Conservation (phyloP, 2,329 filamentous ascomycete species). For the Colletotrichum phormii region DNA sequence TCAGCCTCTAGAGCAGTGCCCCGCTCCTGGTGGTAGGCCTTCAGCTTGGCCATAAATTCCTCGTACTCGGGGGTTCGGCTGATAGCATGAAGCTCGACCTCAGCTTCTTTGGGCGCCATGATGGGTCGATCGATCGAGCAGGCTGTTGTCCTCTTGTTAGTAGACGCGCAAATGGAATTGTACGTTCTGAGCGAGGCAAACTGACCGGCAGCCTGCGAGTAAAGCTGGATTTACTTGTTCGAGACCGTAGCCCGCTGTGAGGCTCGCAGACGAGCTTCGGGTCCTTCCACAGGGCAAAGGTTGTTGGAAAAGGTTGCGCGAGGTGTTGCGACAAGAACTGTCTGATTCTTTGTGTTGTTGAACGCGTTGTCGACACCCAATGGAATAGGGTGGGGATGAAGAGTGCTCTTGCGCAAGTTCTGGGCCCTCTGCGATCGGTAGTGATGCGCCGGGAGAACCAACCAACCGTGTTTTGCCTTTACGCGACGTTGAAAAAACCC, state of each 20-base stretch:
- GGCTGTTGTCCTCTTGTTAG: background rate
- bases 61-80: constrained; percentile 78
- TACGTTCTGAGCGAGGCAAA: background rate
- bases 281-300: background rate
- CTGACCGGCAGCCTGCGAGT: background rate
- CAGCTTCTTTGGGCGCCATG: constrained; percentile 39
- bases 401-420: constrained; percentile 26
- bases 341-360: background rate
- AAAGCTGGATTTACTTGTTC: background rate
- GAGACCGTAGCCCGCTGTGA: background rate
- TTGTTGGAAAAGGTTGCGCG: background rate
- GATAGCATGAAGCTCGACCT: constrained; percentile 58
- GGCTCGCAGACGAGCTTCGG: constrained; percentile 6
- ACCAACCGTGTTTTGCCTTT: constrained; percentile 33
- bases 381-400: background rate
- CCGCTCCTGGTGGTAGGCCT: constrained; percentile 80
- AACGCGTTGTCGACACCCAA: constrained; percentile 1
- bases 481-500: constrained; percentile 34
- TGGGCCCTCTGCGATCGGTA: constrained; percentile 33
- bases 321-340: background rate
- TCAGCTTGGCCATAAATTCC: constrained; percentile 80
- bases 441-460: constrained; percentile 27
- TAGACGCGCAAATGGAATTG: background rate
- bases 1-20: constrained; percentile 84
- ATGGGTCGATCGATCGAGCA: background rate